Conservation (phyloP, 2,329 filamentous ascomycete genomes). For the Grosmannia huntii region DNA sequence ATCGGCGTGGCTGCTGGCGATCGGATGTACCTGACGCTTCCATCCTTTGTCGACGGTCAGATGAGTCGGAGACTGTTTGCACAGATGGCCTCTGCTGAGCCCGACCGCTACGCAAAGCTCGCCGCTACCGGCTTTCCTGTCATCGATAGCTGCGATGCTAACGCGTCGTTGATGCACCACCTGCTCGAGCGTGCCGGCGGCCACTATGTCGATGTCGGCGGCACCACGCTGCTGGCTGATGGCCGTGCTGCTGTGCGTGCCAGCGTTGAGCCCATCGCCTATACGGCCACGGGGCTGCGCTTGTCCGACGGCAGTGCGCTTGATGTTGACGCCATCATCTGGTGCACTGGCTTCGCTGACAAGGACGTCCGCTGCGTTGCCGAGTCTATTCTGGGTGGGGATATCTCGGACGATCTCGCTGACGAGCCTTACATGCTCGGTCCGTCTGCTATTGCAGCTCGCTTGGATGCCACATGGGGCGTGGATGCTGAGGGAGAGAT, state of each 20-base stretch:
- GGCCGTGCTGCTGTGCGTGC: neutral
- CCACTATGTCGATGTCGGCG: constrained; percentile 2
- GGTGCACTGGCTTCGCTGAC: constrained; percentile 25
- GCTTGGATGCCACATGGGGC: neutral
- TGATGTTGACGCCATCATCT: constrained; percentile 25
- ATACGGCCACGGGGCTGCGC: neutral
- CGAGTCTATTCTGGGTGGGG: neutral
- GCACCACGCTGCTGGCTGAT: neutral
- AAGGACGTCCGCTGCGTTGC: constrained; percentile 1
- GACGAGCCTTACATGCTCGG: neutral
- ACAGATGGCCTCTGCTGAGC: neutral
- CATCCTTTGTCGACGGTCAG: constrained; percentile 1
- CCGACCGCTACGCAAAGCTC: constrained; percentile 1
- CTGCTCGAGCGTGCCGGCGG: constrained; percentile 1
- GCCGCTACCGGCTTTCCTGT: constrained; percentile 1
- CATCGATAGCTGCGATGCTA: neutral
- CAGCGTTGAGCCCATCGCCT: neutral
- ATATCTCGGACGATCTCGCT: neutral
- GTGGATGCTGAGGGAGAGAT: constrained; percentile 1
- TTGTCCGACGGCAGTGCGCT: constrained; percentile 18
- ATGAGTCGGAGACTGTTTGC: neutral
- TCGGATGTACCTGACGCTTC: constrained; percentile 1
- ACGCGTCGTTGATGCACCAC: neutral
- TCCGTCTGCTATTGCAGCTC: neutral
- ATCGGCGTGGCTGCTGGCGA: neutral